These are phyloP conservation scores for Globisporangium nunn DNA, from an alignment of 352 stramenopile genomes.

Conservation along the genomic window DNA sequence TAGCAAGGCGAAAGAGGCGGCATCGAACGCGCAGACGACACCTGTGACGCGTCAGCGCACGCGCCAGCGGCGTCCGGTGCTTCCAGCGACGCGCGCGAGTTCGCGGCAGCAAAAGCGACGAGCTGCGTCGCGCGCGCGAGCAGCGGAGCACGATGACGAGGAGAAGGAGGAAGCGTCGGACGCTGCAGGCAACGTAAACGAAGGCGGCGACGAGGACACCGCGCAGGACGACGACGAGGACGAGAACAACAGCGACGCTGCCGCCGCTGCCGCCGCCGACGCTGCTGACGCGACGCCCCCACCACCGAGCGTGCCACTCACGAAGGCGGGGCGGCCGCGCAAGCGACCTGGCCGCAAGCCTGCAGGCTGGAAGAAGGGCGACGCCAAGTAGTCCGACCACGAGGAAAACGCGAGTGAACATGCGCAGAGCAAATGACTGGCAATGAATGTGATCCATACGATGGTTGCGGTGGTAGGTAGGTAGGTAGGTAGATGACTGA, in stretches of 20 bases:
- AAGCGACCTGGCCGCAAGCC: conserved; percentile 57
- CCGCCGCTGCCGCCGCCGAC: background rate
- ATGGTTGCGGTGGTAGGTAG: background rate
- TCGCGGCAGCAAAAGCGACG: conserved; percentile 62
- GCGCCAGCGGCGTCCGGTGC: conserved; percentile 34
- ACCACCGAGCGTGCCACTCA: conserved; percentile 17
- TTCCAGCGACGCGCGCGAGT: conserved; percentile 51
- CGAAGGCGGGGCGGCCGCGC: conserved; percentile 32
- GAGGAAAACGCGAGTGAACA: too few species aligned
- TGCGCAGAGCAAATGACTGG: too few species aligned
- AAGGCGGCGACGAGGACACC: conserved; percentile 18
- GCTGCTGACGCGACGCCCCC: background rate
- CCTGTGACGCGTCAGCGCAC: conserved; percentile 26
- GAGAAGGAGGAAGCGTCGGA: conserved; percentile 5
- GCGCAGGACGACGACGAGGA: conserved; percentile 28
- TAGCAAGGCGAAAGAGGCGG: conserved; percentile 6
- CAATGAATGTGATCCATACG: too few species aligned
- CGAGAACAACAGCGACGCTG: conserved; percentile 13
- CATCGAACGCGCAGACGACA: conserved; percentile 13
- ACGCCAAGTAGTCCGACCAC: conserved; percentile 2
- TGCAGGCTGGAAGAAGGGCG: conserved; percentile 10
- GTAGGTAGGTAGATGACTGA: background rate
- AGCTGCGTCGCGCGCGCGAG: conserved; percentile 24
- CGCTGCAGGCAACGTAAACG: conserved; percentile 7
- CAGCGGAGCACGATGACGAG: conserved; percentile 21